A percentile compares a stretch with the other conserved stretches of the same genome.
These are phyloP conservation scores for Trichoderma aggressivum DNA, from an alignment of 2,329 filamentous ascomycete species.

Conservation along the genomic window DNA sequence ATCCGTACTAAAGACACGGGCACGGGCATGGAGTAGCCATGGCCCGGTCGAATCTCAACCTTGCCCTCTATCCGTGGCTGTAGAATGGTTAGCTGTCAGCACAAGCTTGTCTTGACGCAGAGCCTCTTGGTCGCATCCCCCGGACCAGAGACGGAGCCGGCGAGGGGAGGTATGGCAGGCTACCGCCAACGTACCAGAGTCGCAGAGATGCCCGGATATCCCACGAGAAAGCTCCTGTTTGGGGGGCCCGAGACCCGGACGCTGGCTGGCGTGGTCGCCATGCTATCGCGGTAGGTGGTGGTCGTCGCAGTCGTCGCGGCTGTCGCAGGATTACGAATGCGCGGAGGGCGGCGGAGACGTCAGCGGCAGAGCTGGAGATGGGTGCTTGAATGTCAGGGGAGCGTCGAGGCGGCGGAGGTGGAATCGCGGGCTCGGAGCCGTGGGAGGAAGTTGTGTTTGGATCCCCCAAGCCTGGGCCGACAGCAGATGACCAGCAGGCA, in stretches of 20 bases:
- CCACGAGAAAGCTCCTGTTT: slow-evolving; percentile 94
- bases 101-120: neutral
- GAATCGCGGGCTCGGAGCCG: neutral
- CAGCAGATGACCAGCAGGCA: slow-evolving; percentile 17
- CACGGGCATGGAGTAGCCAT: slow-evolving; percentile 84
- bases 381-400: slow-evolving; percentile 5
- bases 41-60: slow-evolving; percentile 87
- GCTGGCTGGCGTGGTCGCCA: slow-evolving; percentile 38
- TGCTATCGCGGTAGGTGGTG: slow-evolving; percentile 24
- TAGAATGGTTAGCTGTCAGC: neutral
- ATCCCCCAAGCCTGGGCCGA: slow-evolving; percentile 7
- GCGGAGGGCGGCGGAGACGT: slow-evolving; percentile 3
- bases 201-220: slow-evolving; percentile 96
- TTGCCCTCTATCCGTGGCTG: slow-evolving; percentile 97
- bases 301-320: neutral
- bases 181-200: slow-evolving; percentile 69
- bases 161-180: neutral
- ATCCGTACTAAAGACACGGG: slow-evolving; percentile 91
- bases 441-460: neutral
- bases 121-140: neutral
- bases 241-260: slow-evolving; percentile 96
- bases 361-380: neutral
- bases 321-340: slow-evolving; percentile 6
- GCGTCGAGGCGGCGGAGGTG: neutral
- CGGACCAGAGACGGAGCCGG: neutral